phyloP scores from a whole-genome alignment of 1,284 basidiomycete genomes.

The Volvariella surrecta region DNA sequence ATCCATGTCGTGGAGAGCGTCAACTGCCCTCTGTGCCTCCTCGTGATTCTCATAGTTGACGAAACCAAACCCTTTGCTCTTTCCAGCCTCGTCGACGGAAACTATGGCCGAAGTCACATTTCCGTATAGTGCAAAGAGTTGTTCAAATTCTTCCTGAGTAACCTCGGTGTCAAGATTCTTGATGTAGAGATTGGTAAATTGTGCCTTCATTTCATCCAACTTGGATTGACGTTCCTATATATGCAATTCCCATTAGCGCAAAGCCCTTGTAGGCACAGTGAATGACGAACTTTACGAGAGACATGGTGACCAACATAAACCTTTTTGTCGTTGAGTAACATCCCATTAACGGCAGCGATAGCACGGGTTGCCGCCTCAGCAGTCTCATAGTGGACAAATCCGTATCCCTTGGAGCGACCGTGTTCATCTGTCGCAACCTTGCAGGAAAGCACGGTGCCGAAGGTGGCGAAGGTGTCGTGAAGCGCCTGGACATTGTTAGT shows the following conservation, averaged over 20 bases:
- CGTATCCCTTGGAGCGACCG: conserved; percentile 92
- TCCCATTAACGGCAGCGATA: conserved; percentile 98
- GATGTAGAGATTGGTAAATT: conserved; percentile 98
- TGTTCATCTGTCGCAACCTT: conserved; percentile 96
- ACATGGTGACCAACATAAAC: conserved; percentile 98
- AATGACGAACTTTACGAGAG: conserved; percentile 75
- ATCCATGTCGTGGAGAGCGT: conserved; percentile 85
- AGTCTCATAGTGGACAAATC: conserved; percentile 99
- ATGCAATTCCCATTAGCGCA: background rate
- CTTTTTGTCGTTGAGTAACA: conserved; percentile 99
- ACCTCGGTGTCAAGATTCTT: conserved; percentile 93
- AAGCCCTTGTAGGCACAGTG: background rate
- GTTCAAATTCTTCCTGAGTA: conserved; percentile 82
- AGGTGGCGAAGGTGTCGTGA: conserved; percentile 99
- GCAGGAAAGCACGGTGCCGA: conserved; percentile 98
- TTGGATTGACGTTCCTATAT: conserved; percentile 90
- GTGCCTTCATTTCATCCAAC: conserved; percentile 93
- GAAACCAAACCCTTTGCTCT: conserved; percentile 96
- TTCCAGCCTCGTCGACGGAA: conserved; percentile 79
- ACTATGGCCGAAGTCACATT: conserved; percentile 86
- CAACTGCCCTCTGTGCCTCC: conserved; percentile 86
- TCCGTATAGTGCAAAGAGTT: conserved; percentile 79
- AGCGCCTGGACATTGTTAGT: conserved; percentile 56
- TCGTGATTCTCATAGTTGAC: conserved; percentile 96
- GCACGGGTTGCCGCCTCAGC: conserved; percentile 93